These are phyloP conservation scores for Pseudogymnoascus destructans DNA, from an alignment of 2,329 filamentous ascomycete genomes.

Conservation along the genomic window DNA sequence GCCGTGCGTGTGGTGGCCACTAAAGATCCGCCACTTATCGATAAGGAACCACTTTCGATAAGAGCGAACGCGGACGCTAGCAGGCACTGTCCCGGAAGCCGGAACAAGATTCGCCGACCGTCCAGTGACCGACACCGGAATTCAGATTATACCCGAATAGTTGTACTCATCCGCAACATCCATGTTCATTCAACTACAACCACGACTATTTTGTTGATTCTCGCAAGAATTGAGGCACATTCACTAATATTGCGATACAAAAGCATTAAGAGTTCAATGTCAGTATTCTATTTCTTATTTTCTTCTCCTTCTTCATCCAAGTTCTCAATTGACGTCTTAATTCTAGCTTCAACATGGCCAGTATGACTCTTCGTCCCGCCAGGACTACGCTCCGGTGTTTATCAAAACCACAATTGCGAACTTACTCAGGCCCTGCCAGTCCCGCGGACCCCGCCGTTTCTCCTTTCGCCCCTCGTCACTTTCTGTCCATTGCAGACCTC, in stretches of 20 bases:
- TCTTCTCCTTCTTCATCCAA: background rate
- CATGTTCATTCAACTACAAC: background rate
- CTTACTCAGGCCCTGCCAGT: conserved; percentile 15
- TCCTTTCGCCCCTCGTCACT: conserved; percentile 60
- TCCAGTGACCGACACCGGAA: conserved; percentile 7
- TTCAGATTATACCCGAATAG: background rate
- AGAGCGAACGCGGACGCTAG: background rate
- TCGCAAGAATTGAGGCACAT: background rate
- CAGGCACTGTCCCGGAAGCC: background rate
- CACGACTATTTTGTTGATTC: background rate
- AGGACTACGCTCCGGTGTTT: conserved; percentile 18
- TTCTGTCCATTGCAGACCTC: conserved; percentile 84
- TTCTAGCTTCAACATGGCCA: conserved; percentile 16
- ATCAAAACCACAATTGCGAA: conserved; percentile 16
- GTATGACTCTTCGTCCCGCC: conserved; percentile 17
- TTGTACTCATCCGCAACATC: background rate
- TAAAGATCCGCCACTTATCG: conserved; percentile 5
- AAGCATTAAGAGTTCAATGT: background rate
- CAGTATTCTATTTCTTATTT: background rate
- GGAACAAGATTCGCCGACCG: background rate
- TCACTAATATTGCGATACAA: conserved; percentile 4
- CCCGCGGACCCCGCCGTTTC: conserved; percentile 23
- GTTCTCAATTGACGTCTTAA: conserved; percentile 12
- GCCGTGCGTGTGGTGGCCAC: background rate
- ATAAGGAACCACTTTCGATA: conserved; percentile 4